These are phyloP conservation scores for Mycena olivaceomarginata DNA, from an alignment of 768 basidiomycete genomes.

Conservation along the genomic window DNA sequence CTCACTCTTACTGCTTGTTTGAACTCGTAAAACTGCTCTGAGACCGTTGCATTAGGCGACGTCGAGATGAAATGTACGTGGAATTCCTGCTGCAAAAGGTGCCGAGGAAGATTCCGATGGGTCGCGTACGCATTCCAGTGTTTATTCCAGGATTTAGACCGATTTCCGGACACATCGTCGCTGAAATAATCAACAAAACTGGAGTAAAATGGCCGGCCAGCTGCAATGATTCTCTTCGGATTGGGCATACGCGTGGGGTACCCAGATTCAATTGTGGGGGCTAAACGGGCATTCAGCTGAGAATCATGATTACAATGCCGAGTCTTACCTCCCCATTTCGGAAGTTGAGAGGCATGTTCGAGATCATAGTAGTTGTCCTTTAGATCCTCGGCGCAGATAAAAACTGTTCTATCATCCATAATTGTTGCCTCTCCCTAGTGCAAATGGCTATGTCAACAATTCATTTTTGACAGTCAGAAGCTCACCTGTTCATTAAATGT, in stretches of 20 bases:
- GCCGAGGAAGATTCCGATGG: neutral
- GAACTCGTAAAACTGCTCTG: slow-evolving; percentile 1
- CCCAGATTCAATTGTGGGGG: neutral
- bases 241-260: neutral
- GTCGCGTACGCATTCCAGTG: slow-evolving; percentile 4
- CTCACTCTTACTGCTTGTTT: neutral
- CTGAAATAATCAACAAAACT: neutral
- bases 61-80: neutral
- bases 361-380: neutral
- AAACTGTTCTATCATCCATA: neutral
- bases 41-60: neutral
- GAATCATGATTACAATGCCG: neutral
- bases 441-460: neutral
- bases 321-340: neutral
- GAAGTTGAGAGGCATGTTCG: neutral
- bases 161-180: neutral
- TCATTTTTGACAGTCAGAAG: too few relatives aligned
- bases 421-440: neutral
- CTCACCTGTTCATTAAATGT: neutral
- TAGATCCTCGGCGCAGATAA: neutral
- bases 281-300: too few relatives aligned
- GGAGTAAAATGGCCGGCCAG: neutral
- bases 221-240: neutral
- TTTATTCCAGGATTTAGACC: slow-evolving; percentile 2
- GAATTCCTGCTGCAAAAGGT: slow-evolving; percentile 2